Evolutionary conservation across 768 basidiomycete species (phyloP), one percentile per base, ranked within the genome.

Genomic region (Kwoniella newhampshirensis): DNA sequence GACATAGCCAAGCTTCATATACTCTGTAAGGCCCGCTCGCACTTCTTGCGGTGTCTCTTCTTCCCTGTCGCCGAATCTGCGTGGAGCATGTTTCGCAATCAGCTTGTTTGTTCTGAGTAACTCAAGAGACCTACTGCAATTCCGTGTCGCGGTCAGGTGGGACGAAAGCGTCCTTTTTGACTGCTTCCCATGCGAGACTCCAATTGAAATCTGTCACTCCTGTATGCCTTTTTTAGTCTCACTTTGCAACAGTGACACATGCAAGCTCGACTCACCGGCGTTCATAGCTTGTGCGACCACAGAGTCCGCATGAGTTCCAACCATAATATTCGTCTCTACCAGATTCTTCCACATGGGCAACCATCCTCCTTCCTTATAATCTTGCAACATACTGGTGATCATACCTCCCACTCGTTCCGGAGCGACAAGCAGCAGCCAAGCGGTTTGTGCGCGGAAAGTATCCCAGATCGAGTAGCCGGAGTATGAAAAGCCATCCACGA

Each of bases 311-410:
- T 91, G 87, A 0, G 87, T 89, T 9, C 81, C 86, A 15, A 89
- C 83, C 88, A 91, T 91, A 64, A 89, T 89, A 63, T 88, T 91
- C 1, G 88, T 89, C 68, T 91, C 84, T 23, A 87, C 83, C 13
- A 90, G 81, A 59, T 90, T 90, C 77, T 89, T 90, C 89, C 89
- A 91, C 88, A 90, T 89, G 0, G 89, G 89, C 35, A 91, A 77
- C 87, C 88, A 88, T 2, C 89, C 89, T 15, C 87, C 83, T 84
- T 81, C 62, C 58, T 80, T 75, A 63, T 85, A 91, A 69, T 90
- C 88, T 48, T 86, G 84, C 18, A 91, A 75, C 88, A 90, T 90
- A 58, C 86, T 88, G 49, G 79, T 81, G 2, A 91, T 80, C 84
- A 90, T 87, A 0, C 81, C 85, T 0, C 85, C 81, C 9, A 89